Evolutionary conservation across 2,329 filamentous ascomycete genomes (phyloP), one percentile per base, ranked within the genome.

Genomic region (Pyrenochaeta sp.): DNA sequence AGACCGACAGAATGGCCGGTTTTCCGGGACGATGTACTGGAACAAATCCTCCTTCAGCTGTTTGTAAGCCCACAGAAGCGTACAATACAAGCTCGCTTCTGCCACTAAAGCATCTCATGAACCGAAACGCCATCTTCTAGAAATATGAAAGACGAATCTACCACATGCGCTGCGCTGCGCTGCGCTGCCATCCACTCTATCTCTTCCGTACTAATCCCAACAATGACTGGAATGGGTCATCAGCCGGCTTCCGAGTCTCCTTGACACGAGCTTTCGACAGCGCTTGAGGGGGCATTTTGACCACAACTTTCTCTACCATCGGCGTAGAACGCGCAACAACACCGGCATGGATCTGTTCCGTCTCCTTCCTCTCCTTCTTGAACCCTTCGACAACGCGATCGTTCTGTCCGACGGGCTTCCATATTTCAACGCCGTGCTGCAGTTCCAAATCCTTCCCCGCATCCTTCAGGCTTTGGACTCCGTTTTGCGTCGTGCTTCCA

Each of bases 221-320:
- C 12, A 57, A 28, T 5, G 37, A 48, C 24, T 37, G 40, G 8
- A 57, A 57, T 25, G 54, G 54, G n/a, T 57, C 54, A 10, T 25
- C n/a, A 36, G 22, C 44, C 3, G 30, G 32, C 9, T 30, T 40
- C 37, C 5, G n/a, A 5, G 4, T 30, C 9, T 51, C 42, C 19
- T 10, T 43, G 28, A 24, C 13, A 24, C 13, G 19, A 28, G 39
- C 6, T 13, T 42, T 45, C 7, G 25, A 24, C 10, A 39, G n/a
- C 4, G 37, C 32, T 30, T 50, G 36, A 3, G 12, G 32, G 13
- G 32, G 32, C 32, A 36, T 13, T 13, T 36, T 36, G 32, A 36
- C 32, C 7, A 12, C 32, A 36, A 36, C 32, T 13, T 9, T n/a
- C 36, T 39, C 15, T 6, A 5, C 13, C 15, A 19, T 39, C 36